Base-by-base conservation (phyloP, 2,329 filamentous ascomycete species). In the Cordyceps militaris region DNA sequence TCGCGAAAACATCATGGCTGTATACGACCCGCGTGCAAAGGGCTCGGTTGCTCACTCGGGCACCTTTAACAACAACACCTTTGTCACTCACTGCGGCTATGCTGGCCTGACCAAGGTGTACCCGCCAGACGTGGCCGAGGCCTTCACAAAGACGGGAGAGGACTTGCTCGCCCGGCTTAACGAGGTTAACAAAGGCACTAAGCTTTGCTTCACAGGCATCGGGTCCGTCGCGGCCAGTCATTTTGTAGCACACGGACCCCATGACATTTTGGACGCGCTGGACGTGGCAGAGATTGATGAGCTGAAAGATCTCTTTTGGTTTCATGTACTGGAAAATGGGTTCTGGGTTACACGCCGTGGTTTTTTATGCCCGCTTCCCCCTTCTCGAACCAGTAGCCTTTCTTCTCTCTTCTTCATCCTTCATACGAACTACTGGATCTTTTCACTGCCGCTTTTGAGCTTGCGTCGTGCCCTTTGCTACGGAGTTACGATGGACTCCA, bases 11-110 rank as follows among this genome's bases (percentile, higher is more conserved):
- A 76, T 88, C 60, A 86, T 88, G 82, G 67, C 69, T 0, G 65
- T 79, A 7, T 86, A 81, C 63, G 79, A 83, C 62, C 80, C 81
- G 10, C 66, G 76, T 11, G 65, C 67, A 1, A 59, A 66, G 1
- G 70, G 66, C 1, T 66, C 69, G 0, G 69, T 84, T 11, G 66
- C 73, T 0, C 84, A 87, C 63, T 80, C 83, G 0, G 84, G 84
- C 1, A 87, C 85, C 0, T 87, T 86, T 67, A 87, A 87, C 67
- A 88, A 89, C 65, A 88, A 88, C 66, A 70, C 70, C 0, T 69
- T 86, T 7, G 79, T 79, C 1, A 87, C 86, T 75, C 72, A 74
- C 24, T 79, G 81, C 8, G 84, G 84, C 3, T 60, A 74, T 52
- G 68, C 67, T 4, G 74, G 70, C 0, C 64, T 76, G 5, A 68